Evolutionary conservation across 2,329 filamentous ascomycete genomes (phyloP), one percentile per base, ranked within the genome.

Genomic region (Alternaria ethzedia): DNA sequence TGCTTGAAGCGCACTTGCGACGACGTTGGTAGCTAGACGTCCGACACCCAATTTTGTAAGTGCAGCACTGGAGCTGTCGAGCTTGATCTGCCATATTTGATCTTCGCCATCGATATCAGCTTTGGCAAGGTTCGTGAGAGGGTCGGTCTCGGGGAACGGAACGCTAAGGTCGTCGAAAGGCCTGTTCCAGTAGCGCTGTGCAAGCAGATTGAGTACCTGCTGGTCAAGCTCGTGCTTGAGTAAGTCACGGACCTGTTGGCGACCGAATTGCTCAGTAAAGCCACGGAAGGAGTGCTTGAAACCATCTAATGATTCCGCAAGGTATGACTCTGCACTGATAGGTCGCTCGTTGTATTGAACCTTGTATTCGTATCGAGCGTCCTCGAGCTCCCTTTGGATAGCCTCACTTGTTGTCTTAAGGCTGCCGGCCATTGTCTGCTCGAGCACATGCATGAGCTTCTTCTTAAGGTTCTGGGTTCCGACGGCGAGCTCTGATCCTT

Each of bases 251-350:
- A 99, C 95, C 80, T 99, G 91, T 8, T 91, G 89, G 10, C 96
- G 88, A 25, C 96, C 96, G 75, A 99, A 99, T 28, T 88, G 87
- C 69, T 97, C 93, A 0, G 93, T 90, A 75, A 98, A 97, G 70
- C 92, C 91, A 78, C 97, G 97, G 83, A 99, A 99, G 0, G 93
- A 93, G 80, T 98, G 96, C 82, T 99, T 99, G 86, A 99, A 98
- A 20, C 91, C 90, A 79, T 99, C 96, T 4, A 99, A 84, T 70
- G 92, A 97, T 79, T 98, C 96, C 2, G 96, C 96, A 43, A 99
- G 87, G 77, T 99, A 99, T 5, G 95, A 97, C 78, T 99, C 96
- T 2, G 96, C 96, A 54, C 93, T 97, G 36, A 99, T 84, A 2
- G 95, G 93, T 7, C 96, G 90, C 78, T 99, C 96, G 75, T 99